Evolutionary conservation across 2,329 filamentous ascomycete genomes (phyloP).

Genomic region (Aspergillus aculeatinus): DNA sequence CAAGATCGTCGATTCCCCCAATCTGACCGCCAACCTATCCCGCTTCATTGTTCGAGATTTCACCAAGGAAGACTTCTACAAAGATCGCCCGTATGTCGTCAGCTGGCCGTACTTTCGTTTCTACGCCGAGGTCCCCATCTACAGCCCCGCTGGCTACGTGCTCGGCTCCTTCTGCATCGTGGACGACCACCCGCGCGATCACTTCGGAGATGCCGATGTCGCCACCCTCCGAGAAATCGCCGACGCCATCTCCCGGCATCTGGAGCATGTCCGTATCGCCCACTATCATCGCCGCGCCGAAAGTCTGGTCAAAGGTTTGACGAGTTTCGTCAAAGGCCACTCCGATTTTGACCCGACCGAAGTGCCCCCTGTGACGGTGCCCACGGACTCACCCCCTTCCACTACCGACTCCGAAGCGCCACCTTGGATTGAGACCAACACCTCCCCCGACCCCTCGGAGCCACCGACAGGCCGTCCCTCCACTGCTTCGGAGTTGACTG

Average conservation of each 20-base stretch:
- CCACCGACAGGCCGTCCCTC: not conserved
- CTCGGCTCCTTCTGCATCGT: conserved; percentile 60
- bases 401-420: not conserved
- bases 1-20: conserved; percentile 18
- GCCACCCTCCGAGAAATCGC: conserved; percentile 58
- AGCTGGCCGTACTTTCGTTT: conserved; percentile 42
- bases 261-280: conserved; percentile 57
- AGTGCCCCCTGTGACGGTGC: conserved; percentile 11
- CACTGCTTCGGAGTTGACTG: conserved; percentile 9
- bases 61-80: conserved; percentile 35
- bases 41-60: conserved; percentile 39
- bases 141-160: conserved; percentile 51
- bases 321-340: conserved; percentile 50
- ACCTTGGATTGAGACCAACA: not conserved
- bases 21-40: conserved; percentile 28
- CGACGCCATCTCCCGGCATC: conserved; percentile 56
- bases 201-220: conserved; percentile 34
- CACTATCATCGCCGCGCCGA: conserved; percentile 57
- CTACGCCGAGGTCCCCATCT: conserved; percentile 60
- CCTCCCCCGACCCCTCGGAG: not conserved
- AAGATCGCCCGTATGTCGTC: conserved; percentile 32
- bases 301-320: conserved; percentile 57
- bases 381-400: conserved; percentile 1
- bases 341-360: conserved; percentile 25
- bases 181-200: conserved; percentile 52